These are phyloP conservation scores for Aschersonia sp. DNA, from an alignment of 2,329 filamentous ascomycete genomes.

Conservation along the genomic window DNA sequence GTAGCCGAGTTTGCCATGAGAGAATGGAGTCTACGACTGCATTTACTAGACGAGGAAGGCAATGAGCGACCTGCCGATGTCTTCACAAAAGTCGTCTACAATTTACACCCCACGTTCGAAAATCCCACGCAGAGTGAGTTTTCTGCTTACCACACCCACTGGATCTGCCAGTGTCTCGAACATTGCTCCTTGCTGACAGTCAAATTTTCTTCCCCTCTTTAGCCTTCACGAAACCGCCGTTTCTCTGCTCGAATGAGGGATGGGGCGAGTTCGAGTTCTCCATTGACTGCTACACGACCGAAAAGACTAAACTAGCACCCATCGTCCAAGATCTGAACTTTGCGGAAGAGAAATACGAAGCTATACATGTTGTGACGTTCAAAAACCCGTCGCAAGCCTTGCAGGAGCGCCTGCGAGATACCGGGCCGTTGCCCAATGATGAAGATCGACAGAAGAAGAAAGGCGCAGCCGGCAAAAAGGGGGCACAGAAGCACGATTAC, in stretches of 20 bases:
- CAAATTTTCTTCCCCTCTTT: neutral
- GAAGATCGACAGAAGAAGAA: conserved; percentile 47
- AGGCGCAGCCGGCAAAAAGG: conserved; percentile 60
- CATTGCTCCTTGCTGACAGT: neutral
- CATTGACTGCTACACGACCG: conserved; percentile 67
- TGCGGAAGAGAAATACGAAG: conserved; percentile 64
- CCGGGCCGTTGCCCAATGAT: conserved; percentile 70
- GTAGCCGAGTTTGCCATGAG: conserved; percentile 86
- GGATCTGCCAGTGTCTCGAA: neutral
- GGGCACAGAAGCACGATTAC: conserved; percentile 63
- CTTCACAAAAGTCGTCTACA: conserved; percentile 88
- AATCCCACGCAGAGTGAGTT: conserved; percentile 70
- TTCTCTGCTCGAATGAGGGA: conserved; percentile 81
- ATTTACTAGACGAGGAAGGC: conserved; percentile 71
- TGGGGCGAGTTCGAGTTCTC: conserved; percentile 98
- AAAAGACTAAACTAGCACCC: conserved; percentile 66
- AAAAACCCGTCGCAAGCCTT: conserved; percentile 87
- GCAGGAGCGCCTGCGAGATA: conserved; percentile 64
- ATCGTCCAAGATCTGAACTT: conserved; percentile 91
- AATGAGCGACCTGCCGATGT: conserved; percentile 69
- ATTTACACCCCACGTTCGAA: conserved; percentile 85
- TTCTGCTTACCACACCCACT: neutral
- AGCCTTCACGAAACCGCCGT: conserved; percentile 77
- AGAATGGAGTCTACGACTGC: conserved; percentile 79
- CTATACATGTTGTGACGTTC: conserved; percentile 68